Base-by-base conservation (phyloP, 768 basidiomycete species). In the Harrya chromipes region DNA sequence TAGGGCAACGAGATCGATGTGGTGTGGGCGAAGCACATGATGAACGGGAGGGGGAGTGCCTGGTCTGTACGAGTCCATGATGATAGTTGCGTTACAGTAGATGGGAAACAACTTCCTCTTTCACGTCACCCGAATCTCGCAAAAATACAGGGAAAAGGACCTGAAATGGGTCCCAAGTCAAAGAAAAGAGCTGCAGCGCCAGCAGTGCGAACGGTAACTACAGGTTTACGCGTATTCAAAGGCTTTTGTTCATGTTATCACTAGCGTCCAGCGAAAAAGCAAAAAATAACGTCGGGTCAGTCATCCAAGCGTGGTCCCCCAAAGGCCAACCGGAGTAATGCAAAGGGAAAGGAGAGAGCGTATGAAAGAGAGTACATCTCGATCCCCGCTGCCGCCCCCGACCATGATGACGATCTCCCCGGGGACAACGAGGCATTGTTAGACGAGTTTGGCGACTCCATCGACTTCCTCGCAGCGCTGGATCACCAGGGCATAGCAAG, bases 401-500 rank as follows among this genome's bases (percentile, higher is more conserved):
- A 50, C 9, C 36, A 42, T 4, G 67, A 70, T 20, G 69, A 70
- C 44, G 77, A 77, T 16, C 66, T 89, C 16, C 84, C 82, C n/a
- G 85, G 87, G 31, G 80, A 84, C 51, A 88, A 87, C 52, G 69
- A 84, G 29, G 80, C 78, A n/a, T 65, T 87, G 42, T 67, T 91
- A 21, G 72, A 80, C 47, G 79, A 84, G 57, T 88, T 83, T 58
- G 79, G 85, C 19, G 73, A 72, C 20, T 77, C 81, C 3, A 75
- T 76, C 29, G 71, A 75, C 27, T 97, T 97, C 69, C 69, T 97
- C 52, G 70, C 77, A 27, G 72, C 70, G 19, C 70, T 97, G 46
- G 92, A 97, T 67, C 76, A 78, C 53, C 82, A 81, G 57, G 87
- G 82, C n/a, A 87, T 97, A 49, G 76, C 88, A 53, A 79, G 86